Percentiles rank a stretch among this genome's conserved stretches.
These are phyloP conservation scores for Kluyveromyces sp. DNA, from an alignment of 1,139 yeast species.

Conservation along the genomic window DNA sequence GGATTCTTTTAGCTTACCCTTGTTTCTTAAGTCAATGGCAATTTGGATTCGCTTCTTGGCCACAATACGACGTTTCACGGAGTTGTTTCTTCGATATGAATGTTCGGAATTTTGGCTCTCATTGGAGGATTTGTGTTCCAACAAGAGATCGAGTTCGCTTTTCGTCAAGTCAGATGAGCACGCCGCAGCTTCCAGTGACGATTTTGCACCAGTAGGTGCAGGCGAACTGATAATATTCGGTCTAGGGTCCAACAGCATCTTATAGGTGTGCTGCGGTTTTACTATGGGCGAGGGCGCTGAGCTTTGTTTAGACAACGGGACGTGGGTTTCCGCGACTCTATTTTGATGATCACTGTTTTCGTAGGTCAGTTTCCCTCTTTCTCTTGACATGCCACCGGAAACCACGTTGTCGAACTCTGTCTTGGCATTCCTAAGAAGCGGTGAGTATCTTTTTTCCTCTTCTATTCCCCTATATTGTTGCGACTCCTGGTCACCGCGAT, in stretches of 20 bases:
- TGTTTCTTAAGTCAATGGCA: constrained; percentile 49
- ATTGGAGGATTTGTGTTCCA: neutral
- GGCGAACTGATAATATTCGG: neutral
- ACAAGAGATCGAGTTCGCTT: neutral
- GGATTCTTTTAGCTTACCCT: constrained; percentile 61
- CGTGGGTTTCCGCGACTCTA: neutral
- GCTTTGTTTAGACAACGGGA: neutral
- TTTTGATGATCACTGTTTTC: neutral
- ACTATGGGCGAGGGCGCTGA: neutral
- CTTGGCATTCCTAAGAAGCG: neutral
- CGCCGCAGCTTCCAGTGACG: neutral
- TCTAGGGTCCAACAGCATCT: constrained; percentile 9
- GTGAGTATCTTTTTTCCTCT: neutral
- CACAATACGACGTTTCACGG: neutral
- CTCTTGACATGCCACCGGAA: neutral
- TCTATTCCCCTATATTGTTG: neutral
- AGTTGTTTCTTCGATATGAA: constrained; percentile 11
- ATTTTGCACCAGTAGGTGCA: neutral
- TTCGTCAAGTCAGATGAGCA: neutral
- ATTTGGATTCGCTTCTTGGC: constrained; percentile 18
- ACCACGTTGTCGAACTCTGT: neutral
- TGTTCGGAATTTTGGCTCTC: neutral
- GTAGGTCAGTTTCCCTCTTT: neutral
- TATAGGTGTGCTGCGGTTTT: constrained; percentile 5
- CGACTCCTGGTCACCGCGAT: neutral